Evolutionary conservation across 2,329 filamentous ascomycete species (phyloP).

Genomic region (Fusarium haematococcum): DNA sequence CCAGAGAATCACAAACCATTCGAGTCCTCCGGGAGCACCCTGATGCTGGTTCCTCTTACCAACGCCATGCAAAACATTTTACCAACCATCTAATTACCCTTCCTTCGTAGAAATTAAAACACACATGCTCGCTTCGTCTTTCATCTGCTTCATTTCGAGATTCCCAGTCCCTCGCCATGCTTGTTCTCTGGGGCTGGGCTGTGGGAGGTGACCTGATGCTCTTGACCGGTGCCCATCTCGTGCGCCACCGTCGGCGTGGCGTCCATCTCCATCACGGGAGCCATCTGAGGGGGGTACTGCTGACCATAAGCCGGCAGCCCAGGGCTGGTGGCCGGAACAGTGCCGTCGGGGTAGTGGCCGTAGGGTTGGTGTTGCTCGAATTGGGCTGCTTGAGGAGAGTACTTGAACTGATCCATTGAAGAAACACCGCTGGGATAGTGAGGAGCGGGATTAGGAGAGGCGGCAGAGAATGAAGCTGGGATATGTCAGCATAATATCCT

Average conservation of each 20-base stretch:
- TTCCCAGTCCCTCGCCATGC: slow-evolving; percentile 7
- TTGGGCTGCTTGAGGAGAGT: slow-evolving; percentile 30
- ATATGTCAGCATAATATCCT: slow-evolving; percentile 10
- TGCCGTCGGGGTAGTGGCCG: slow-evolving; percentile 28
- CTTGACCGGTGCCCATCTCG: slow-evolving; percentile 37
- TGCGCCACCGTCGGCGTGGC: slow-evolving; percentile 25
- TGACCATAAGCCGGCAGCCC: slow-evolving; percentile 28
- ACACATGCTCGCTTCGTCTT: not conserved
- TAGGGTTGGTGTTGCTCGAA: slow-evolving; percentile 31
- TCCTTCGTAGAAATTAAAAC: not conserved
- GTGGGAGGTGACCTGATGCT: slow-evolving; percentile 12
- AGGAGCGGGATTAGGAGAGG: slow-evolving; percentile 21
- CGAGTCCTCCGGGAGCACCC: not conserved
- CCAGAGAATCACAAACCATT: not conserved
- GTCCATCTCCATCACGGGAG: slow-evolving; percentile 40
- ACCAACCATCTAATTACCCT: not conserved
- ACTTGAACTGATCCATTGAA: slow-evolving; percentile 34
- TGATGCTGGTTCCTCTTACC: not conserved
- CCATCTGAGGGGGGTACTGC: slow-evolving; percentile 25
- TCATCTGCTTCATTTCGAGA: slow-evolving; percentile 2
- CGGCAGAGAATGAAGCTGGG: slow-evolving; percentile 25
- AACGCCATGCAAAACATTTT: slow-evolving; percentile 4
- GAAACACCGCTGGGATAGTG: slow-evolving; percentile 32
- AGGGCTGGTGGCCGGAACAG: slow-evolving; percentile 8
- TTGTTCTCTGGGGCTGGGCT: slow-evolving; percentile 11